phyloP scores from a whole-genome alignment of 352 stramenopile species.

The Lagenidium giganteum region DNA sequence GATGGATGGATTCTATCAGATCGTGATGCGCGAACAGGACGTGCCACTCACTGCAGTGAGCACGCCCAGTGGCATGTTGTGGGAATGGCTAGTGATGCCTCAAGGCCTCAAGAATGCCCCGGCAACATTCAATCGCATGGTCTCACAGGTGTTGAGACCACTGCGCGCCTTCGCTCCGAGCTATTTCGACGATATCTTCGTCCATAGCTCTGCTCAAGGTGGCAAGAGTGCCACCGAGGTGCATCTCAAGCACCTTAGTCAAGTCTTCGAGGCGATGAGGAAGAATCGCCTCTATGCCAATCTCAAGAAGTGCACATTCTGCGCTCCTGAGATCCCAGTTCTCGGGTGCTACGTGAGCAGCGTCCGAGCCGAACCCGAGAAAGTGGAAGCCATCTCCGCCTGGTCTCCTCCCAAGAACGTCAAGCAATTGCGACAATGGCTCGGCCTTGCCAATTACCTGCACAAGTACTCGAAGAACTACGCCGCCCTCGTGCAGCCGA shows the following conservation, averaged over 20 bases:
- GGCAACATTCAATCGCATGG: conserved; percentile 30
- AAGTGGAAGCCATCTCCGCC: conserved; percentile 7
- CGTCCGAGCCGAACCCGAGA: conserved; percentile 10
- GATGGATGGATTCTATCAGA: conserved; percentile 12
- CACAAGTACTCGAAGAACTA: conserved; percentile 11
- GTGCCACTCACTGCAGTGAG: conserved; percentile 9
- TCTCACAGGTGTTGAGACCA: conserved; percentile 15
- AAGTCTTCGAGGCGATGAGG: conserved; percentile 15
- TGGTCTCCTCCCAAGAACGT: conserved; percentile 1
- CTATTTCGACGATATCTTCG: conserved; percentile 29
- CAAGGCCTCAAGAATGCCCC: conserved; percentile 19
- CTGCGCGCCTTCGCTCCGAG: conserved; percentile 10
- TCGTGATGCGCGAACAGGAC: conserved; percentile 8
- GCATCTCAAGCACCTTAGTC: conserved; percentile 13
- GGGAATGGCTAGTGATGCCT: conserved; percentile 22
- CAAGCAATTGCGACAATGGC: conserved; percentile 6
- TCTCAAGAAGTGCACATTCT: conserved; percentile 22
- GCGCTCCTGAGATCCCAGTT: conserved; percentile 17
- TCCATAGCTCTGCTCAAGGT: conserved; percentile 9
- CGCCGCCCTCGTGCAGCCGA: conserved; percentile 3
- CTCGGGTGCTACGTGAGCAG: conserved; percentile 20
- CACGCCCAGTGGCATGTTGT: conserved; percentile 18
- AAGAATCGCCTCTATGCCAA: conserved; percentile 18
- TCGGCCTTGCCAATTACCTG: conserved; percentile 10
- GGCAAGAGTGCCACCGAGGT: conserved; percentile 1